Percentiles rank a stretch among this genome's conserved stretches.
Evolutionary conservation across 306 rosid species (phyloP).

Genomic region (Dryas octopetala): DNA sequence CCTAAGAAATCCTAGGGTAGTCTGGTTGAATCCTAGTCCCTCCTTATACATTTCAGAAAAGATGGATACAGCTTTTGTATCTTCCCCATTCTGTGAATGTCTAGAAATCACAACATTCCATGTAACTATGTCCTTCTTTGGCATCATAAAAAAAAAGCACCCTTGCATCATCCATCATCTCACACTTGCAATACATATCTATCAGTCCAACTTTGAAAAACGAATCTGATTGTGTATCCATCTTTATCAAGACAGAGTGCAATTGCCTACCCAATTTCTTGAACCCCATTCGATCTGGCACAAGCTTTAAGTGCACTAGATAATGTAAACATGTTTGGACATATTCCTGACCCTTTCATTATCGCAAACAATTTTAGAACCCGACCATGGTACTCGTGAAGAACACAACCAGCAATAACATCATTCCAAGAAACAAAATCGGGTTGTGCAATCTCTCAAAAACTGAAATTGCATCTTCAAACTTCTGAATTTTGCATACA

Average conservation of each 20-base stretch:
- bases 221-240: constrained; percentile 54
- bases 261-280: constrained; percentile 73
- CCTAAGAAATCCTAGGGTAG: constrained; percentile 30
- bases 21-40: constrained; percentile 64
- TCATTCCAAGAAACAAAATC: constrained; percentile 94
- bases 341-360: constrained; percentile 47
- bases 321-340: constrained; percentile 68
- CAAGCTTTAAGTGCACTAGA: constrained; percentile 84
- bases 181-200: constrained; percentile 80
- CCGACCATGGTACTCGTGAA: constrained; percentile 42
- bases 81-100: constrained; percentile 60
- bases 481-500: constrained; percentile 68
- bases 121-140: constrained; percentile 59
- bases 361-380: constrained; percentile 50
- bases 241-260: constrained; percentile 66
- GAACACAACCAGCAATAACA: constrained; percentile 82
- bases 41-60: constrained; percentile 52
- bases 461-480: constrained; percentile 50
- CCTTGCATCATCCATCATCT: constrained; percentile 66
- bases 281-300: constrained; percentile 44
- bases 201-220: constrained; percentile 70
- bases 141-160: constrained; percentile 52
- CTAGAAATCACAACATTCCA: constrained; percentile 83
- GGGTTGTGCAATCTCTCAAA: constrained; percentile 57
- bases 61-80: constrained; percentile 53